Evolutionary conservation across 2,329 filamentous ascomycete genomes (phyloP), one percentile per base, ranked within the genome.

Genomic region (Chrysosporium keratinophilum): DNA sequence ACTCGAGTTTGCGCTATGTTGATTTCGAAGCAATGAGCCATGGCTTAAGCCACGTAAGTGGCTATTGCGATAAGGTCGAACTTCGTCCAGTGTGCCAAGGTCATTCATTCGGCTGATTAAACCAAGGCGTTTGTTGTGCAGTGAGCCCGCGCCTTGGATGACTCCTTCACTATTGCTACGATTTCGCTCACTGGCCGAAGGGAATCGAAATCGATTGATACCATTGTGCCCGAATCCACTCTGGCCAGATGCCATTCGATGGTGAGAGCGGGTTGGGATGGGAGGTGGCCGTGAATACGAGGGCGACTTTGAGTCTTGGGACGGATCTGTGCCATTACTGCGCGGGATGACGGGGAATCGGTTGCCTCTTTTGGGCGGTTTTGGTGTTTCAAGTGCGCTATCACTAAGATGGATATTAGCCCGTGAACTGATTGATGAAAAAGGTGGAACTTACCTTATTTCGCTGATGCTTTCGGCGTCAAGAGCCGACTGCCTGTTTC

Each of bases 191-290:
- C 69, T 91, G 15, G 81, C 82, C 52, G 87, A 83, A 2, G 83
- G 67, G 33, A 52, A 52, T 41, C 43, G 35, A 15, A 52, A 52
- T 11, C 50, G 41, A 40, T 17, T 52, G 69, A 87, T 82, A n/a
- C 88, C 88, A 87, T 54, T 84, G 43, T 54, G 52, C 37, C 50
- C 45, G 37, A 58, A 60, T 11, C 62, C 58, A 23, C 64, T 63
- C 52, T 74, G 72, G 20, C 71, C 71, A 2, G 73, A 76, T 2
- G 70, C 66, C 53, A 74, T 71, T 31, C 90, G 82, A 60, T 87
- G 88, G 66, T 95, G 89, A 2, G 88, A 93, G 56, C 85, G 80
- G 3, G 80, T 80, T 0, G 88, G 88, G 56, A 95, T 87, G 0
- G 87, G 86, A 2, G 90, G 88, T 28, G 85, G 78, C 34, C 84